Percentiles rank a stretch among this genome's conserved stretches.
Evolutionary conservation across 2,329 filamentous ascomycete genomes (phyloP).

Genomic region (Colletotrichum scovillei): DNA sequence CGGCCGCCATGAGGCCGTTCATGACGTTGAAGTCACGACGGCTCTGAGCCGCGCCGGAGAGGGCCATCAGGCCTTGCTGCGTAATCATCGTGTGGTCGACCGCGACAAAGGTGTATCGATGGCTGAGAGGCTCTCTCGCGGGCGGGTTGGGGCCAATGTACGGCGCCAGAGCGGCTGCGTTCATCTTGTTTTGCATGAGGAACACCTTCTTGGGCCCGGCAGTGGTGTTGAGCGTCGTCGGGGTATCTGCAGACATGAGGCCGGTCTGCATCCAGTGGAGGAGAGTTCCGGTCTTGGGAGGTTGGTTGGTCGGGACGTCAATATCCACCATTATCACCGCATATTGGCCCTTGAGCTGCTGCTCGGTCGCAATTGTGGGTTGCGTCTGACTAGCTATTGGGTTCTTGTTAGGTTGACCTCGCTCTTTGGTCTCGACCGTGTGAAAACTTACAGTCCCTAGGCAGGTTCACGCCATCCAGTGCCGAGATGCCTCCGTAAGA

Average conservation of each 20-base stretch:
- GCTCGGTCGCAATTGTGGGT: slow-evolving; percentile 35
- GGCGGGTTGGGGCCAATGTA: slow-evolving; percentile 54
- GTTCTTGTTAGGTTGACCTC: not conserved
- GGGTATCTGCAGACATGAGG: slow-evolving; percentile 43
- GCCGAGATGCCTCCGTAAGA: slow-evolving; percentile 50
- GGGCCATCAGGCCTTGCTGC: slow-evolving; percentile 39
- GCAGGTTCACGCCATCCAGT: slow-evolving; percentile 50
- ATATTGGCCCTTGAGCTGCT: slow-evolving; percentile 43
- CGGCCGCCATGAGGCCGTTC: slow-evolving; percentile 44
- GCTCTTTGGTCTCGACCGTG: not conserved
- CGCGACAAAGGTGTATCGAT: slow-evolving; percentile 53
- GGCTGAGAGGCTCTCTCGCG: slow-evolving; percentile 49
- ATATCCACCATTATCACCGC: slow-evolving; percentile 56
- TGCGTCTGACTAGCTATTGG: slow-evolving; percentile 23
- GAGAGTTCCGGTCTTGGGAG: slow-evolving; percentile 52
- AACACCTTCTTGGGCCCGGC: slow-evolving; percentile 42
- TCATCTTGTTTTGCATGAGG: slow-evolving; percentile 44
- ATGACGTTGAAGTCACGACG: slow-evolving; percentile 47
- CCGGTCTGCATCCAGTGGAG: slow-evolving; percentile 60
- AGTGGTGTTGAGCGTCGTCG: slow-evolving; percentile 43
- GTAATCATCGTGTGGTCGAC: slow-evolving; percentile 48
- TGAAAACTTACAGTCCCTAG: slow-evolving; percentile 47
- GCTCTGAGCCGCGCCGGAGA: slow-evolving; percentile 44
- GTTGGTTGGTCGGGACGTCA: slow-evolving; percentile 54
- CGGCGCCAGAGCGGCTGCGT: slow-evolving; percentile 36